Conservation (phyloP, 1,139 yeast species). For the Zygosaccharomyces sapae region DNA sequence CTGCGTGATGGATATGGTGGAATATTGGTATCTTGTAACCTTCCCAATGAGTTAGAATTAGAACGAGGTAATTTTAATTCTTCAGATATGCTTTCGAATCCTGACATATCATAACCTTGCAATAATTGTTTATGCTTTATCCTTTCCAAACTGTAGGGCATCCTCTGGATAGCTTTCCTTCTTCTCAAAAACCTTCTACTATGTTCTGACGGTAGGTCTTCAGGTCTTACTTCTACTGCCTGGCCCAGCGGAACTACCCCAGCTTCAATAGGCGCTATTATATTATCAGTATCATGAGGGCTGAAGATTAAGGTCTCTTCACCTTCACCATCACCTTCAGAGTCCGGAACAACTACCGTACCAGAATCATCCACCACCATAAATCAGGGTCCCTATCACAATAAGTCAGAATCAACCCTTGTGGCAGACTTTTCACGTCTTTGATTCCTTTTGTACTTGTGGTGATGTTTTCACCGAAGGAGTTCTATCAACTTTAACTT, state of each 20-base stretch:
- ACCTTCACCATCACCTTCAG: constrained; percentile 21
- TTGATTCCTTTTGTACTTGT: constrained; percentile 3
- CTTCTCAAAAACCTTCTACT: constrained; percentile 24
- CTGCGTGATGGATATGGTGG: neutral
- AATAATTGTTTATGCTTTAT: constrained; percentile 31
- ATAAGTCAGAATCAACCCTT: constrained; percentile 1
- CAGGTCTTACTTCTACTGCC: neutral
- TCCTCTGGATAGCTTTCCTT: constrained; percentile 35
- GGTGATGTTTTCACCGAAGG: neutral
- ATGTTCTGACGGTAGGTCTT: neutral
- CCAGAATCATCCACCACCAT: constrained; percentile 14
- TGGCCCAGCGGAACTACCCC: neutral
- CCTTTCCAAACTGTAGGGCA: constrained; percentile 36
- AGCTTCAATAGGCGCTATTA: neutral
- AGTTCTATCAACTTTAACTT: neutral
- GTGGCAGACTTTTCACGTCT: neutral
- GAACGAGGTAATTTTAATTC: constrained; percentile 12
- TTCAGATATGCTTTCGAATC: constrained; percentile 17
- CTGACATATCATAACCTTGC: constrained; percentile 31
- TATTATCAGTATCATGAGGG: constrained; percentile 1
- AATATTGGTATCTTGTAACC: neutral
- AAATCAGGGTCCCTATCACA: constrained; percentile 5
- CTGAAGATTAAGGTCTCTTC: constrained; percentile 1
- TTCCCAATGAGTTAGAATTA: neutral
- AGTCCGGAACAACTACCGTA: constrained; percentile 19